Evolutionary conservation across 1,139 yeast genomes (phyloP), one percentile per base, ranked within the genome.

Genomic region (Arxiozyma heterogenica): DNA sequence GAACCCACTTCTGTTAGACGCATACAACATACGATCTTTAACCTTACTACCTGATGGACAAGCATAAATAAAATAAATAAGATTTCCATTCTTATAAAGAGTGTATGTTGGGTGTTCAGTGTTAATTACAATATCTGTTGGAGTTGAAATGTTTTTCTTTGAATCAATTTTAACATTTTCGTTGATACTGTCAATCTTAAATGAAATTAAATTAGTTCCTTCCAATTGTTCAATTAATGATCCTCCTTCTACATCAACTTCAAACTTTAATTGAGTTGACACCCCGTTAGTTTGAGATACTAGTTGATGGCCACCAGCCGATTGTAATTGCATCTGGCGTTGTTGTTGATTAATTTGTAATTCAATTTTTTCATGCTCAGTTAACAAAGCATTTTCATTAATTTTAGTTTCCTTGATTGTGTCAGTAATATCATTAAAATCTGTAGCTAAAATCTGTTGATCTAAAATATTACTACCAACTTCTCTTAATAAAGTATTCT

Each of bases 31-130:
- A 61, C 98, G 79, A 54, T 90, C 95, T 69, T 85, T 86, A 49
- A 93, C 94, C 68, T 84, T 84, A 30, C 96, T 86, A 1, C 93
- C 90, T 0, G 94, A 82, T 3, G 98, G 98, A 69, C 97, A 91
- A 7, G 93, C 79, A 66, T 89, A 89, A 44, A 91, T 81, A 67
- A 93, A 89, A 41, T 63, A 67, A 23, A 53, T 50, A 22, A 59
- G 49, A 2, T 53, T 54, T 6, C 60, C 61, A 50, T 64, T 59
- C 38, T 62, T 63, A 65, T 77, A 81, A 23, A 91, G 63, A 41
- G 83, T 80, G 66, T 83, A 91, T 55, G 81, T 82, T n/a, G 84
- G 83, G 49, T 66, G 70, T 2, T 66, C 71, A 0, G 62, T 73
- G 72, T 66, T 66, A 46, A 79, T 69, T 27, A 60, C 54, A 23